Percentiles rank a stretch among this genome's conserved stretches.
Conservation (phyloP, 2,329 filamentous ascomycete species). For the Aureobasidium melanogenum region DNA sequence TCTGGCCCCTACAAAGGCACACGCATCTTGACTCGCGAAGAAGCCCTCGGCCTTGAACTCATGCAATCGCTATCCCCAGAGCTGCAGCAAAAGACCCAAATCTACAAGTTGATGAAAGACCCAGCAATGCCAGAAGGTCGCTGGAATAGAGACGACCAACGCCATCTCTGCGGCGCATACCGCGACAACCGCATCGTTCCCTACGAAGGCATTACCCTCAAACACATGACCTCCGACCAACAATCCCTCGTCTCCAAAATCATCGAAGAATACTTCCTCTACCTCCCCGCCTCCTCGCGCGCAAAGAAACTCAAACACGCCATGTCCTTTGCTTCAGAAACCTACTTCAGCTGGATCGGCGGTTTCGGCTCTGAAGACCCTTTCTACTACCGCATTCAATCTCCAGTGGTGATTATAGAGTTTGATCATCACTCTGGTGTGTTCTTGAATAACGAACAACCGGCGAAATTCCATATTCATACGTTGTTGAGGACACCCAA, state of each 20-base stretch:
- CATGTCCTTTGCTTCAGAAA: constrained; percentile 53
- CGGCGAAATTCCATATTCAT: constrained; percentile 72
- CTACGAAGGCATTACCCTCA: constrained; percentile 55
- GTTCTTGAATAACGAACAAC: constrained; percentile 63
- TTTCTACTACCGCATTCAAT: constrained; percentile 73
- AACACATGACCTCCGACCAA: constrained; percentile 40
- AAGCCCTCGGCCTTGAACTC: constrained; percentile 53
- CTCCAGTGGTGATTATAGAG: constrained; percentile 63
- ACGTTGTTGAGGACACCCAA: constrained; percentile 66
- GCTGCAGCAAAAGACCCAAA: constrained; percentile 43
- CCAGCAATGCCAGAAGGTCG: constrained; percentile 57
- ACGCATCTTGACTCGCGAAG: constrained; percentile 57
- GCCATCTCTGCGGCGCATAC: constrained; percentile 69
- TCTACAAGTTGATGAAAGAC: constrained; percentile 54
- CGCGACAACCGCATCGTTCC: constrained; percentile 70
- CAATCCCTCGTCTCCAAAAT: constrained; percentile 48
- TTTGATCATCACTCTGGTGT: constrained; percentile 76
- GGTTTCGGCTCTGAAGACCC: constrained; percentile 56
- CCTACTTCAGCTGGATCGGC: constrained; percentile 74
- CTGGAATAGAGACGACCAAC: constrained; percentile 75
- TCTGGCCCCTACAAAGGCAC: constrained; percentile 54
- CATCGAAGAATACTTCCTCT: constrained; percentile 57
- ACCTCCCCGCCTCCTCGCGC: constrained; percentile 52
- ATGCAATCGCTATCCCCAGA: constrained; percentile 54
- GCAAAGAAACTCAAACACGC: constrained; percentile 47